phyloP scores from a whole-genome alignment of 495 filamentous ascomycete species.

The Cetradonia linearis region DNA sequence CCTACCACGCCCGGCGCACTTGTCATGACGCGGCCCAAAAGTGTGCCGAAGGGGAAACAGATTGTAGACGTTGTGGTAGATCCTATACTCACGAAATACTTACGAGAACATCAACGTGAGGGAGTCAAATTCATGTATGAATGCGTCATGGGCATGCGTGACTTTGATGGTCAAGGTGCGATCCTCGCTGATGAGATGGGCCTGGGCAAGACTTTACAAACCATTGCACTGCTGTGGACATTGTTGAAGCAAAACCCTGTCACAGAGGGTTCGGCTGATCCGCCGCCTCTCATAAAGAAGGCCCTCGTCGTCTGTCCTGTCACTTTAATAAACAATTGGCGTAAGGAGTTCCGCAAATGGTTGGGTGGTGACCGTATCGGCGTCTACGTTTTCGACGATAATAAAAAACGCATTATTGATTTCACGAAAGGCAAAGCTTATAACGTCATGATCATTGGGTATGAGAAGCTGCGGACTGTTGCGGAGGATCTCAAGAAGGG shows the following conservation, averaged over 20 bases:
- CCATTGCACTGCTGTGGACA: constrained; percentile 71
- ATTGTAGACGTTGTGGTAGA: constrained; percentile 77
- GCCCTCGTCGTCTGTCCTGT: constrained; percentile 75
- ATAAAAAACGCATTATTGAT: constrained; percentile 55
- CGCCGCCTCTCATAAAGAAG: constrained; percentile 57
- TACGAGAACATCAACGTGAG: constrained; percentile 67
- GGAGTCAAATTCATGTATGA: constrained; percentile 74
- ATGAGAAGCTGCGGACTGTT: constrained; percentile 64
- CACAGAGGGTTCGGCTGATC: constrained; percentile 34
- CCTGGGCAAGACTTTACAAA: constrained; percentile 70
- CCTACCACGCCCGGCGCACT: constrained; percentile 50
- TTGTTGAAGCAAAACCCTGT: constrained; percentile 72
- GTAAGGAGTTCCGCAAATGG: constrained; percentile 73
- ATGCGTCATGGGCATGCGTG: constrained; percentile 71
- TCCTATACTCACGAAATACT: constrained; percentile 52
- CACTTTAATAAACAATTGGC: constrained; percentile 71
- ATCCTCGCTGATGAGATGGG: constrained; percentile 82
- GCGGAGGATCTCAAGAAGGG: constrained; percentile 57
- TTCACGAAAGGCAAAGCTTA: constrained; percentile 71
- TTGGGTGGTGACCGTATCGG: constrained; percentile 68
- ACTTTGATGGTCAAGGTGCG: constrained; percentile 61
- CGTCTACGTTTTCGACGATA: constrained; percentile 61
- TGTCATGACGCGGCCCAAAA: constrained; percentile 56
- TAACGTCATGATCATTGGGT: constrained; percentile 73
- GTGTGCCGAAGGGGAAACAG: constrained; percentile 50